Conservation (phyloP, 345 rosid genomes). For the Camelina hispida region DNA sequence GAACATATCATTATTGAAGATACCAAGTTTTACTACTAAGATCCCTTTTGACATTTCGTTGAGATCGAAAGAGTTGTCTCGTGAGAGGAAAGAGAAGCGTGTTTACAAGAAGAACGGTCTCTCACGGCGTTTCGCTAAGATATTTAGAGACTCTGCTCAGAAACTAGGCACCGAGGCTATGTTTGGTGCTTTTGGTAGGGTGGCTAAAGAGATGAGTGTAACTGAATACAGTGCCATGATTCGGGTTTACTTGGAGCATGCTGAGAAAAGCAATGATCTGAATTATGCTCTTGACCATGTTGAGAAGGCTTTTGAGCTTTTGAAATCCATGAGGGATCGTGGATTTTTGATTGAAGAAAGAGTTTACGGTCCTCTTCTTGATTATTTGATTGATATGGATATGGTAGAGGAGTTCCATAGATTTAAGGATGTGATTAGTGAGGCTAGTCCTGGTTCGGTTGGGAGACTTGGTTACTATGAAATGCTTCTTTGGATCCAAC, state of each 20-base stretch:
- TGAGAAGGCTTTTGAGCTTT: constrained; percentile 50
- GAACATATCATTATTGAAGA: constrained; percentile 36
- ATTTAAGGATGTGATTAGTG: constrained; percentile 49
- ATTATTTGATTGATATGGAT: constrained; percentile 64
- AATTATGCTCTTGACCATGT: constrained; percentile 53
- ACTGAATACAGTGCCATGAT: constrained; percentile 70
- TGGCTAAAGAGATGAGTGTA: constrained; percentile 68
- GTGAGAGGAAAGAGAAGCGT: constrained; percentile 65
- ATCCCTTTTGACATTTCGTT: constrained; percentile 27
- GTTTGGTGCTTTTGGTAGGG: constrained; percentile 50
- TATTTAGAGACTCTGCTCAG: constrained; percentile 49
- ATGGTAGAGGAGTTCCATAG: constrained; percentile 67
- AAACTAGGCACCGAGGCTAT: constrained; percentile 61
- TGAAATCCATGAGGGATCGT: constrained; percentile 65
- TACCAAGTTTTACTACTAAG: constrained; percentile 51
- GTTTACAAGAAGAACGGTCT: constrained; percentile 50
- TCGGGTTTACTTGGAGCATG: constrained; percentile 55
- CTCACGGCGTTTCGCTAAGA: constrained; percentile 44
- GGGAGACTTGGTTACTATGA: constrained; percentile 80
- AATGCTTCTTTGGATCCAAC: constrained; percentile 71
- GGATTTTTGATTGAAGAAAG: constrained; percentile 68
- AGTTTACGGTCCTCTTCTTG: constrained; percentile 69
- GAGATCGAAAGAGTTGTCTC: constrained; percentile 55
- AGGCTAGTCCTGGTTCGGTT: constrained; percentile 43
- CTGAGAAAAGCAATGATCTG: constrained; percentile 52